Percentiles rank a stretch among this genome's conserved stretches.
These are phyloP conservation scores for Arabidopsis hybrid DNA, from an alignment of 441 rosid species.

Conservation along the genomic window DNA sequence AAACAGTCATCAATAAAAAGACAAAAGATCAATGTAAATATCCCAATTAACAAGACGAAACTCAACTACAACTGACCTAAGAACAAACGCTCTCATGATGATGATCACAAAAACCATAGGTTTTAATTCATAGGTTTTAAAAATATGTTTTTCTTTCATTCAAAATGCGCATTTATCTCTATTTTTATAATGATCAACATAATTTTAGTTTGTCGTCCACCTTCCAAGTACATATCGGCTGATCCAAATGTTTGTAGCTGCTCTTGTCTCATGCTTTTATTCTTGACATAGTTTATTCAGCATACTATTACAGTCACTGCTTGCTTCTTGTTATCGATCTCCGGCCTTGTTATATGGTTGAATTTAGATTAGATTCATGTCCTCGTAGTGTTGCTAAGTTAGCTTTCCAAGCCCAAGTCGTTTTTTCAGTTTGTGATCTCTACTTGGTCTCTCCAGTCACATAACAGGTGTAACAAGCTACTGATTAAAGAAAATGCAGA, in stretches of 20 bases:
- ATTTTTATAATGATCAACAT: no score
- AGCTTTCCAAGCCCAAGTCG: background rate
- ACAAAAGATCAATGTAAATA: no score
- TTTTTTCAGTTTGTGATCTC: constrained; percentile 2
- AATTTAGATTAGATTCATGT: background rate
- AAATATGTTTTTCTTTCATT: no score
- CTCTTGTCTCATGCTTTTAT: background rate
- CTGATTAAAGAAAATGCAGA: constrained; percentile 14
- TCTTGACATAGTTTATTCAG: background rate
- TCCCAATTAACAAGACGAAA: no score
- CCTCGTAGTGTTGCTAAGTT: background rate
- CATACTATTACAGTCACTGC: background rate
- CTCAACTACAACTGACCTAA: no score
- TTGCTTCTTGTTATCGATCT: constrained; percentile 5
- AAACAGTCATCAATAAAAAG: no score
- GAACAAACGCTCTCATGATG: no score
- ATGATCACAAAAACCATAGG: no score
- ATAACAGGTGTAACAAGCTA: constrained; percentile 12
- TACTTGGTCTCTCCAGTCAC: background rate
- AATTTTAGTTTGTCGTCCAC: background rate
- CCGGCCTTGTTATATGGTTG: constrained; percentile 1
- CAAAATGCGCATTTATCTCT: no score
- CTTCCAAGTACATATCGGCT: background rate
- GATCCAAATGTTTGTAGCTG: background rate
- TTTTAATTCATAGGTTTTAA: no score